phyloP scores from a whole-genome alignment of 352 stramenopile species.

The Phytopythium ostracodes region DNA sequence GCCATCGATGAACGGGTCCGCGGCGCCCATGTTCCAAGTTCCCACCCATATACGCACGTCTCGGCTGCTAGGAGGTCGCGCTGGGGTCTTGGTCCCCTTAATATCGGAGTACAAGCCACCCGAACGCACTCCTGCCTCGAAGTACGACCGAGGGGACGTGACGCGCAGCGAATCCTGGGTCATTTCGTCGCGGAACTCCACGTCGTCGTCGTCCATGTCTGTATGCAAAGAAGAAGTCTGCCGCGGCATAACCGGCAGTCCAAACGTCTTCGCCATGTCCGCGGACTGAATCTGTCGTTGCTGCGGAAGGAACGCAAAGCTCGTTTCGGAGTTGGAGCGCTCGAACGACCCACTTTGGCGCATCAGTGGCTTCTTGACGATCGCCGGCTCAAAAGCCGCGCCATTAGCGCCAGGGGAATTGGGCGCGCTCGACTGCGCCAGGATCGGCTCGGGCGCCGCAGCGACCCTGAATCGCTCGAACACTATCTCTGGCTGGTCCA shows the following conservation, averaged over 20 bases:
- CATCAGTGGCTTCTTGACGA: conserved; percentile 15
- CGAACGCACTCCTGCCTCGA: conserved; percentile 45
- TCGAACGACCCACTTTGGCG: conserved; percentile 54
- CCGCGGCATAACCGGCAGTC: conserved; percentile 13
- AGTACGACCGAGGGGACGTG: conserved; percentile 63
- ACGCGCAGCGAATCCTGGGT: conserved; percentile 24
- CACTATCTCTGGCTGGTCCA: conserved; percentile 43
- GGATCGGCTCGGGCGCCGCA: background rate
- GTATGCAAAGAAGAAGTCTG: conserved; percentile 18
- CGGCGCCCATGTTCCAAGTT: conserved; percentile 85
- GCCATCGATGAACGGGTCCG: conserved; percentile 73
- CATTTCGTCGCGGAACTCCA: conserved; percentile 9
- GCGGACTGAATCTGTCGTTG: conserved; percentile 28
- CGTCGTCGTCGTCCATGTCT: conserved; percentile 31
- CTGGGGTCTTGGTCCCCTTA: conserved; percentile 11
- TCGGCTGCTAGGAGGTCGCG: conserved; percentile 31
- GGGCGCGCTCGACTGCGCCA: conserved; percentile 14
- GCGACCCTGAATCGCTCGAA: conserved; percentile 25
- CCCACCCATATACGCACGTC: conserved; percentile 81
- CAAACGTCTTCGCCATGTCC: conserved; percentile 32
- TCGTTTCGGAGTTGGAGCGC: conserved; percentile 25
- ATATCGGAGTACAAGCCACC: conserved; percentile 33
- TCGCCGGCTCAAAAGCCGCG: background rate
- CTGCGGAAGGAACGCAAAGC: conserved; percentile 17
- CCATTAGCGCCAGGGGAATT: background rate